Percentiles rank a stretch among this genome's conserved stretches.
Evolutionary conservation across 176 grass and related monocot genomes (phyloP).

Genomic region (Rhipidocladum racemiflorum): DNA sequence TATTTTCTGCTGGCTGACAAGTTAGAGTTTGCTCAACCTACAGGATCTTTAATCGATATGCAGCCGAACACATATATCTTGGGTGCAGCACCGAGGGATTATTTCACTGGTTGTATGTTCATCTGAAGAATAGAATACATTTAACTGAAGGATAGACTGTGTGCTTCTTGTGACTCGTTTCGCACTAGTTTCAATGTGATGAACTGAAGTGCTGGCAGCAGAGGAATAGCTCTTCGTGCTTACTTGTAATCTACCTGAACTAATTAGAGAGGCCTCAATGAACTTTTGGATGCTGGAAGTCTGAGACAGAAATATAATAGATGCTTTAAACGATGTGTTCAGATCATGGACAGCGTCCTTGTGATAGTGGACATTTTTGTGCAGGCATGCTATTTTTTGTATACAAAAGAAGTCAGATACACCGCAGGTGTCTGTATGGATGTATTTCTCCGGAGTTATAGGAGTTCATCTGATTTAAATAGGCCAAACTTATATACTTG

Average conservation of each 20-base stretch:
- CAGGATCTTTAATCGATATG: not conserved
- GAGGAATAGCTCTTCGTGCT: not conserved
- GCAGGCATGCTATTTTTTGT: not conserved
- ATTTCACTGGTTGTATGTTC: not conserved
- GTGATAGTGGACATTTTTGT: conserved; percentile 5
- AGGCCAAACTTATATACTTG: conserved; percentile 17
- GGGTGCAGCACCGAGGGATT: not conserved
- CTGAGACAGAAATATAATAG: not conserved
- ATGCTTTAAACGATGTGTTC: not conserved
- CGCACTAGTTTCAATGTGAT: not conserved
- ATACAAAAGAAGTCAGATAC: not conserved
- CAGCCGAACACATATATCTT: not conserved
- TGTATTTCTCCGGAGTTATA: conserved; percentile 4
- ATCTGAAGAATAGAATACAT: not conserved
- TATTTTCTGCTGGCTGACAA: not conserved
- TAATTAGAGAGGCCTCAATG: conserved; percentile 12
- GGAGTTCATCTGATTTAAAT: not conserved
- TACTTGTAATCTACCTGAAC: not conserved
- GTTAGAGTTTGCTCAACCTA: not conserved
- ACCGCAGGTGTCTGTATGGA: not conserved
- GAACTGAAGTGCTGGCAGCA: conserved; percentile 1
- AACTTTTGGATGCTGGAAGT: not conserved
- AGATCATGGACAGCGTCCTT: not conserved
- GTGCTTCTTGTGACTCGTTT: not conserved
- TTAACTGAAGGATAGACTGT: not conserved